These are phyloP conservation scores for Triticum timopheevii DNA, from an alignment of 176 grass and related monocot genomes.

Conservation along the genomic window DNA sequence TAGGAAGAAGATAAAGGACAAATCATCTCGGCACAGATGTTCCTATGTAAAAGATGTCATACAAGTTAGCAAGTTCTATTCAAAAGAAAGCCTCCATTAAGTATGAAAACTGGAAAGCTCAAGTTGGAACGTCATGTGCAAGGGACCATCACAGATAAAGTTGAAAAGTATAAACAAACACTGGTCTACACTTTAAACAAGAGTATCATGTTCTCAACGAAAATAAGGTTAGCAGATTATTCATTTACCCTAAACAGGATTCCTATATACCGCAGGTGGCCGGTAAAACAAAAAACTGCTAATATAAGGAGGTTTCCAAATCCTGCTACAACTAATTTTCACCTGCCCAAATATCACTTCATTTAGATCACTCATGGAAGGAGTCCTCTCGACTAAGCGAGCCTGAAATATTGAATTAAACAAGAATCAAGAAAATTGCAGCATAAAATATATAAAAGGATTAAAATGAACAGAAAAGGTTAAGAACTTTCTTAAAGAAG, in stretches of 20 bases:
- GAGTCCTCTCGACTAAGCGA: slow-evolving; percentile 90
- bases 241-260: slow-evolving; percentile 8
- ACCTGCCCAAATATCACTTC: slow-evolving; percentile 99
- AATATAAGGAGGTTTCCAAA: slow-evolving; percentile 17
- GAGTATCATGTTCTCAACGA: neutral
- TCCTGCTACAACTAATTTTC: slow-evolving; percentile 22
- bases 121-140: slow-evolving; percentile 3
- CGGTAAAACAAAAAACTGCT: slow-evolving; percentile 1
- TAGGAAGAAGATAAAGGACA: slow-evolving; percentile 83
- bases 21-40: slow-evolving; percentile 84
- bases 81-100: slow-evolving; percentile 13
- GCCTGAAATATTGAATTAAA: slow-evolving; percentile 57
- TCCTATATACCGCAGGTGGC: neutral
- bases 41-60: slow-evolving; percentile 60
- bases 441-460: neutral
- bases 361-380: slow-evolving; percentile 97
- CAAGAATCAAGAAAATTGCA: slow-evolving; percentile 14
- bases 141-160: neutral
- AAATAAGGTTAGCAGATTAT: slow-evolving; percentile 24
- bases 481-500: slow-evolving; percentile 18
- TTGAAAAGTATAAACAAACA: neutral
- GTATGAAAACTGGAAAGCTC: neutral
- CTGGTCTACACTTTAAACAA: neutral
- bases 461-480: neutral
- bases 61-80: slow-evolving; percentile 39